phyloP scores from a whole-genome alignment of 805 yeast species.

The Kluyveromyces aestuarii region DNA sequence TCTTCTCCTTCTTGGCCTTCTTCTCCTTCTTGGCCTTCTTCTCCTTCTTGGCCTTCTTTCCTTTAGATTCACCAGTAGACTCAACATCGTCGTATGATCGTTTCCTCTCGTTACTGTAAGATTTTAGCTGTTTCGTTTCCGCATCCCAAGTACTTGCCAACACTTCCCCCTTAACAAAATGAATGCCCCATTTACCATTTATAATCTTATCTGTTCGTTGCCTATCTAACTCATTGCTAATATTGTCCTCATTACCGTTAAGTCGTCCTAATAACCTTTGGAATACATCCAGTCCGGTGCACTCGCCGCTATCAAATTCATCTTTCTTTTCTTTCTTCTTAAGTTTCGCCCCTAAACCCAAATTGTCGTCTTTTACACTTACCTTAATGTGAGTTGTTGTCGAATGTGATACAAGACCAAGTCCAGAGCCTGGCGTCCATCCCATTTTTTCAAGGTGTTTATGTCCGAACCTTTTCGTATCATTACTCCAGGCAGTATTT shows the following conservation, averaged over 20 bases:
- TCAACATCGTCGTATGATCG: constrained; percentile 25
- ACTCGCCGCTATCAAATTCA: constrained; percentile 70
- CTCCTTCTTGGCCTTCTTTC: constrained; percentile 20
- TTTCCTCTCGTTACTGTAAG: constrained; percentile 21
- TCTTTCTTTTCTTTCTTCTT: constrained; percentile 50
- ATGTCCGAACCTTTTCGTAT: constrained; percentile 77
- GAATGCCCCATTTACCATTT: constrained; percentile 84
- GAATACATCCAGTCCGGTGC: constrained; percentile 87
- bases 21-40: constrained; percentile 20
- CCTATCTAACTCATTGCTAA: constrained; percentile 55
- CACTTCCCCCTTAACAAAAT: constrained; percentile 78
- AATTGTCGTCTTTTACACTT: constrained; percentile 65
- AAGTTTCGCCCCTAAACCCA: constrained; percentile 84
- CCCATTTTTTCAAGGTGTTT: constrained; percentile 74
- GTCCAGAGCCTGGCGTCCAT: constrained; percentile 87
- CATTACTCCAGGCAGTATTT: constrained; percentile 90
- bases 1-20: constrained; percentile 18
- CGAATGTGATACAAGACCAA: constrained; percentile 63
- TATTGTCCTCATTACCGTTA: constrained; percentile 73
- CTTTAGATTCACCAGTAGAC: constrained; percentile 4
- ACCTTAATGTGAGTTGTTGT: constrained; percentile 79
- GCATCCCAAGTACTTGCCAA: constrained; percentile 77
- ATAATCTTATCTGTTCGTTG: constrained; percentile 60
- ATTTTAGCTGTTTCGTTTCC: constrained; percentile 34
- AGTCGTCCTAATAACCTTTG: constrained; percentile 83